Evolutionary conservation across 345 rosid species (phyloP), one percentile per base, ranked within the genome.

Genomic region (Chamaenerion angustifolium): DNA sequence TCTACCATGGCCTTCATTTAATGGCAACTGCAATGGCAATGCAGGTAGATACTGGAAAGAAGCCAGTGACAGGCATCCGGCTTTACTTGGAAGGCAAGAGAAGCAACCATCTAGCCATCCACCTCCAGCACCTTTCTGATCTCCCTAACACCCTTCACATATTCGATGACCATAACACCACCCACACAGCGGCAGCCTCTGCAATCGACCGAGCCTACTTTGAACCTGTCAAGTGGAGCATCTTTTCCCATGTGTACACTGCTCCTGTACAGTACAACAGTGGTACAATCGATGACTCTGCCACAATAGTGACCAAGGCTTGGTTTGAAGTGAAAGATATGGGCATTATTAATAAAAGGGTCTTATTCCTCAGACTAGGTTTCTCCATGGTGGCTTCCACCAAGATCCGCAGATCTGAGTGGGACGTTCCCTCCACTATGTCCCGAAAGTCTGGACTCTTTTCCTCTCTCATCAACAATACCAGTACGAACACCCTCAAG

Each of bases 21-120:
- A 40, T 46, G 37, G 4, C 7, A 23, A 23, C 46, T 64, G 51
- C 70, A n/a, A n/a, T n/a, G n/a, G n/a, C n/a, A n/a, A n/a, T n/a
- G n/a, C n/a, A 86, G 96, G 96, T 82, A 54, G 93, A 83, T 58
- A 67, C 95, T 1, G 81, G 79, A 51, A 84, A 77, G 56, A 71
- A 84, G 46, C 96, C 94, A 9, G 95, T 79, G 60, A 92, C 88
- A 8, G 96, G 98, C 57, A 58, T 92, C 55, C 87, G 95, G n/a
- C 56, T 92, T 58, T 82, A 80, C 66, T 72, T 92, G 57, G 95
- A 92, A 60, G 98, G 96, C 16, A 92, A 82, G 77, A 82, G 76
- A 71, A 77, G 88, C 31, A 74, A 92, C 67, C 90, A 87, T 68
- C 68, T 87, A 59, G 95, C 90, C 11, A 70, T 87, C 65, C 96